Base-by-base conservation (phyloP, 2,329 filamentous ascomycete species). In the Lachnellula suecica region DNA sequence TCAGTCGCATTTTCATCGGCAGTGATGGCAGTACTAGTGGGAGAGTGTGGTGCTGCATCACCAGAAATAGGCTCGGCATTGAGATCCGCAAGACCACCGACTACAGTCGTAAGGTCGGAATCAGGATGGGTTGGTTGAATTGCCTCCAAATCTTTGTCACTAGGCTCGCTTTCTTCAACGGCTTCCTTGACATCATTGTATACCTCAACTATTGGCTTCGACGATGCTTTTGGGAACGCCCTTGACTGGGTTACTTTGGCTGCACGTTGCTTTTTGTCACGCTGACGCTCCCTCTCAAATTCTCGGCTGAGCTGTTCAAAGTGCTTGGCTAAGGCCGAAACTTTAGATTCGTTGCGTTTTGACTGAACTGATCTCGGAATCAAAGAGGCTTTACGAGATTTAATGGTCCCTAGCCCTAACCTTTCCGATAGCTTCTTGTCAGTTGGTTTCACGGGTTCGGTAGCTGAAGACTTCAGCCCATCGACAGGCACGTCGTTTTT, bases 241-340 rank as follows among this genome's bases (percentile, higher is more conserved):
- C 92, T 83, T 13, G 90, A 89, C 68, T 79, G 78, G 40, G 83
- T 80, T 66, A 88, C 85, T 65, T 86, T 91, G 42, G 89, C 88
- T 23, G 90, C 89, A 53, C 90, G 79, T 68, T 91, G 88, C 63
- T 87, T 87, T 59, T 89, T 84, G 68, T 97, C 93, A 44, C 89
- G 87, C 60, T 95, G 82, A 41, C 94, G 83, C 71, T 99, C 93
- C 63, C 93, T 96, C 46, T 68, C 66, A 61, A 99, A 99, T 66
- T 99, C 95, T 22, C 92, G 87, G 62, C 91, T 97, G 51, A 99
- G 78, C 69, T 97, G 92, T 70, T 99, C 95, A 66, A 99, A 97
- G 68, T 97, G 94, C 62, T 90, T 90, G 17, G 94, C 91, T 45
- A 99, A 78, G n/a, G 87, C 91, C 8, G 91, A 95, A 2, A 99